Evolutionary conservation across 257 asterid genomes (phyloP), one percentile per base, ranked within the genome.

Genomic region (Primulina eburnea): DNA sequence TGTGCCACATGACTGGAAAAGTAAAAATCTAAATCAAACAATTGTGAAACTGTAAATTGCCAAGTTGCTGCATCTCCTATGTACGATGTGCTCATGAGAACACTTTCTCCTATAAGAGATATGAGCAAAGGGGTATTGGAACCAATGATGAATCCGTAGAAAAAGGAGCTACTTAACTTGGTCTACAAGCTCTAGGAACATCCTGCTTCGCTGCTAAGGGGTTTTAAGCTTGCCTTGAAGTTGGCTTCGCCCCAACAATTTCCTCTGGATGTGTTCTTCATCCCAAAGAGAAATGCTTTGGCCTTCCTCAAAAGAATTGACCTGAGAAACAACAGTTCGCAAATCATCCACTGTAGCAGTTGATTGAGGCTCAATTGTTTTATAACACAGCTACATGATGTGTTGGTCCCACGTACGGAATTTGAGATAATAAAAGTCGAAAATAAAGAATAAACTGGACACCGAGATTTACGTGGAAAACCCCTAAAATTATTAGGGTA

Each of bases 291-390:
- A 79, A 79, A 92, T 84, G 72, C 37, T 68, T 62, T 78, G 80
- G 59, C 71, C 85, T 73, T 78, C 77, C 85, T 90, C 98, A 8
- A 90, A 80, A 64, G 88, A 81, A 81, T 88, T 87, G 79, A 88
- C 81, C 85, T 81, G 84, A 71, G 70, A 70, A 70, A 90, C 92
- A 78, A 87, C 86, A 63, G 80, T 76, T 80, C 82, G 85, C 77
- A 92, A 69, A 68, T 79, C 90, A 77, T 92, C 90, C 82, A 84
- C 91, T 16, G 85, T 79, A 68, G 89, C 87, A 70, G 84, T 73
- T 72, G 90, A 87, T 78, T 73, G 96, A 72, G 98, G 98, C 88
- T 92, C 97, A 85, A 92, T 82, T 69, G 94, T 84, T 86, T 92
- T 76, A 92, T 85, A 55, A 90, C 97, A 57, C 97, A 90, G 85